Conservation (phyloP, 257 asterid species). For the Cordia subcordata region DNA sequence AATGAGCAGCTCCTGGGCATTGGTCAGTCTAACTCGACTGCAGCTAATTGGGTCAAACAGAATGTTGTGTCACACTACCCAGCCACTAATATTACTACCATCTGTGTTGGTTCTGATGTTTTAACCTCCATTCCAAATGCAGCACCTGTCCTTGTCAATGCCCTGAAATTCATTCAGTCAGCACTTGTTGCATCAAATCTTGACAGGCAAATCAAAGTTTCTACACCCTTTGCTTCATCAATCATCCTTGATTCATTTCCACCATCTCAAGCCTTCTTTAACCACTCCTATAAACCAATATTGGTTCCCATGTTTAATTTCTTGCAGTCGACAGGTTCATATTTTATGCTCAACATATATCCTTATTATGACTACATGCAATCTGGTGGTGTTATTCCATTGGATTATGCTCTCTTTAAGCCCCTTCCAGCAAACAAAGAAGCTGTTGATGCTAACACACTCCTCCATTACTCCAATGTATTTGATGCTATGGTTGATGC, state of each 20-base stretch:
- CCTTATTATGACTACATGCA: conserved; percentile 70
- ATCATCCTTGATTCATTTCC: conserved; percentile 74
- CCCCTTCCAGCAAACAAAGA: conserved; percentile 75
- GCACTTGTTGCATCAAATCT: conserved; percentile 79
- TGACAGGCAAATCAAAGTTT: conserved; percentile 61
- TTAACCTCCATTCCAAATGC: conserved; percentile 58
- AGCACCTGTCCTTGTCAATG: conserved; percentile 51
- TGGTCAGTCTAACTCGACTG: conserved; percentile 76
- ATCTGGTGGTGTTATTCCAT: conserved; percentile 69
- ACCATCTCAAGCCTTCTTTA: conserved; percentile 74
- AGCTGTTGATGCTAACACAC: conserved; percentile 85
- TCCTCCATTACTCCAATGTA: conserved; percentile 72
- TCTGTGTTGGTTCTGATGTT: conserved; percentile 83
- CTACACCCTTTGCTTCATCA: conserved; percentile 72
- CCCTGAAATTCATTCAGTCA: conserved; percentile 65
- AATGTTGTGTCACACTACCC: conserved; percentile 75
- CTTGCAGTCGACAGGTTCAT: conserved; percentile 59
- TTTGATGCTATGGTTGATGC: conserved; percentile 92
- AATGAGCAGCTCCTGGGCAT: conserved; percentile 71
- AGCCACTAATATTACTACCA: conserved; percentile 60
- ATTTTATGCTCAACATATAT: conserved; percentile 69
- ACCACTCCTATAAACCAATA: conserved; percentile 53
- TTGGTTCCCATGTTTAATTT: conserved; percentile 58
- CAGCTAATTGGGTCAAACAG: conserved; percentile 83
- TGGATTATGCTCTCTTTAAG: conserved; percentile 78